Base-by-base conservation (phyloP, 257 asterid species). In the Fraxinus pennsylvanica region DNA sequence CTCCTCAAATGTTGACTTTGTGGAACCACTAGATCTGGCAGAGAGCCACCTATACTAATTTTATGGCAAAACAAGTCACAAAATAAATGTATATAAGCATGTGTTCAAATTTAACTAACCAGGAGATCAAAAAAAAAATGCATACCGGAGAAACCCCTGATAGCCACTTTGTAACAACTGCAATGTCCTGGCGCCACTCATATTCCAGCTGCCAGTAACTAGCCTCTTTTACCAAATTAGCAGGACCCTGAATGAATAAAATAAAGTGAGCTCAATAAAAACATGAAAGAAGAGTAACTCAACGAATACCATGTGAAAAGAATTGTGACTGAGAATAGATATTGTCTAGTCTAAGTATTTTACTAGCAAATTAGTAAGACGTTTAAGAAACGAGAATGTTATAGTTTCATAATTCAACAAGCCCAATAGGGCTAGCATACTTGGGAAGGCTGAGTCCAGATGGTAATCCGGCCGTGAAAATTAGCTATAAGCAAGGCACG, bases 131-230 rank as follows among this genome's bases (percentile, higher is more conserved):
- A 80, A 59, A 86, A 76, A 75, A 43, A 76, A 77, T 74, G 83
- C 97, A 84, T 92, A 96, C 99, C 66, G 98, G 97, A 86, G 99
- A 93, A 78, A 89, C 93, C 80, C 99, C 99, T 6, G 99, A 93
- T 68, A 96, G 85, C 99, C 99, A 96, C 87, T 96, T 96, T 5
- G 99, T 93, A 74, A 87, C 96, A 81, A 96, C 99, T 71, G 98
- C 99, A 85, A 93, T 96, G 83, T 96, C 99, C 88, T 96, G 99
- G 19, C 97, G 94, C 99, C 99, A 96, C 81, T 96, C 98, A 69
- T 96, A 91, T 75, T 96, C 99, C 82, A 87, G 89, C 83, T 90
- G 91, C 99, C 99, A 96, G 90, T 96, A 87, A 82, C 99, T 96
- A 80, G 97, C 95, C 84, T 93, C 97, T 85, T 91, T 91, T 74